Evolutionary conservation across 139 green algal genomes (phyloP), one percentile per base, ranked within the genome.

Genomic region (Chlamydomonas urium): DNA sequence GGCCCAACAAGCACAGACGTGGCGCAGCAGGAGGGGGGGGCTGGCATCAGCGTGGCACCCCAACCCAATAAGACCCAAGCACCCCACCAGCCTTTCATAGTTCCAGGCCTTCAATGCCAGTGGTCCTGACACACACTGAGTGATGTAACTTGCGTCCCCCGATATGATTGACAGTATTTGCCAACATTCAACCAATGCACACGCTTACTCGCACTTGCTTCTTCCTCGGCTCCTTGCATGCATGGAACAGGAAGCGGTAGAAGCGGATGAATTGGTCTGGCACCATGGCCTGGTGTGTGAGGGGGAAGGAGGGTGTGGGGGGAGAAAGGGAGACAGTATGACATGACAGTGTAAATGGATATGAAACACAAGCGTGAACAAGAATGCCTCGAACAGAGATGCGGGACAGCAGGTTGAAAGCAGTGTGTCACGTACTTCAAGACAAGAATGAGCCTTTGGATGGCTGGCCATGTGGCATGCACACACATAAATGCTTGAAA

Each of bases 201-300:
- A 53, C 10, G 34, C 72, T 37, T 19, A 79, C 79, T 66, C 72
- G 74, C 42, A 85, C 33, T 50, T 82, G 74, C 34, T 81, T 81
- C 45, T 67, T 76, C 6, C 66, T 65, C 0, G 63, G 59, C 32
- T 87, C 72, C 14, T 81, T 63, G 38, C 78, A 87, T 0, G 86
- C 24, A 58, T 86, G 75, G 68, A 82, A 87, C 0, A 81, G 38
- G 38, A 87, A 87, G 6, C 81, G 78, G 65, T 89, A 89, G 47
- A 87, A 87, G 17, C 33, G 58, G 32, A 21, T 53, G 72, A 89
- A 89, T 2, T 74, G 56, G 28, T 81, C 78, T 5, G 78, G 72
- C 2, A 60, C 53, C 80, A 89, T 84, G 14, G 37, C 56, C 82
- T 88, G 76, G 19, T 72, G 50, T 1, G 58, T 47, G n/a, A 83